phyloP scores from a whole-genome alignment of 2,329 filamentous ascomycete species.

The Stachybotrys elegans region DNA sequence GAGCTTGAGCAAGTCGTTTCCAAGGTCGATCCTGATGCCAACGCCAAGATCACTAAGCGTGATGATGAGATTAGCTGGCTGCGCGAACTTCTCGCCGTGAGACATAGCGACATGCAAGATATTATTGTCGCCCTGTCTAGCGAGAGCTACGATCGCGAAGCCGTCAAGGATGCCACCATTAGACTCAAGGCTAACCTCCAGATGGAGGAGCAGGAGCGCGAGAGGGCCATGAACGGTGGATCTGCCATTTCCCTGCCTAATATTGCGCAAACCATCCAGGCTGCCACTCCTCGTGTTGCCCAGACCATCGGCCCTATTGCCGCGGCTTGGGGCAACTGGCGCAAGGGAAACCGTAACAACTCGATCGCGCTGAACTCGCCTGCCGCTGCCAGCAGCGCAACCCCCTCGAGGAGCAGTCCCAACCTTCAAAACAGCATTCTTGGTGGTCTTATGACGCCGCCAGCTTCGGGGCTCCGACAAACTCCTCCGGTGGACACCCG shows the following conservation, averaged over 20 bases:
- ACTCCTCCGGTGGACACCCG: slow-evolving; percentile 40
- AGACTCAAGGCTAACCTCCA: slow-evolving; percentile 90
- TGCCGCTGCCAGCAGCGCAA: slow-evolving; percentile 36
- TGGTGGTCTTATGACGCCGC: slow-evolving; percentile 84
- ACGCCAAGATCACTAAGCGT: slow-evolving; percentile 79
- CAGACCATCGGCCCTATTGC: slow-evolving; percentile 71
- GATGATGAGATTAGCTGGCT: slow-evolving; percentile 95
- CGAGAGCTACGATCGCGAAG: slow-evolving; percentile 70
- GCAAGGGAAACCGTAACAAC: slow-evolving; percentile 56
- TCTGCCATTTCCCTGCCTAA: slow-evolving; percentile 66
- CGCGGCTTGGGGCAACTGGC: slow-evolving; percentile 98
- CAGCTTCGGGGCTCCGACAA: slow-evolving; percentile 66
- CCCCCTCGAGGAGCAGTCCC: slow-evolving; percentile 54
- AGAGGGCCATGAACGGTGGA: slow-evolving; percentile 70
- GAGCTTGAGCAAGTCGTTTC: slow-evolving; percentile 70
- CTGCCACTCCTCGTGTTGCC: slow-evolving; percentile 76
- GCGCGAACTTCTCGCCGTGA: slow-evolving; percentile 84
- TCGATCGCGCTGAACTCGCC: slow-evolving; percentile 43
- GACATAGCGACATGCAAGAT: slow-evolving; percentile 87
- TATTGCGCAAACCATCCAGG: slow-evolving; percentile 71
- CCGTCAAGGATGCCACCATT: slow-evolving; percentile 85
- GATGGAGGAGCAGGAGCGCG: slow-evolving; percentile 96
- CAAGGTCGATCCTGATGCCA: slow-evolving; percentile 69
- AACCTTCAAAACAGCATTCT: slow-evolving; percentile 57
- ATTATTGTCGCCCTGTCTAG: slow-evolving; percentile 76